A percentile compares a stretch with the other conserved stretches of the same genome.
phyloP scores from a whole-genome alignment of 352 stramenopile species.

The Nothophytophthora sp. region DNA sequence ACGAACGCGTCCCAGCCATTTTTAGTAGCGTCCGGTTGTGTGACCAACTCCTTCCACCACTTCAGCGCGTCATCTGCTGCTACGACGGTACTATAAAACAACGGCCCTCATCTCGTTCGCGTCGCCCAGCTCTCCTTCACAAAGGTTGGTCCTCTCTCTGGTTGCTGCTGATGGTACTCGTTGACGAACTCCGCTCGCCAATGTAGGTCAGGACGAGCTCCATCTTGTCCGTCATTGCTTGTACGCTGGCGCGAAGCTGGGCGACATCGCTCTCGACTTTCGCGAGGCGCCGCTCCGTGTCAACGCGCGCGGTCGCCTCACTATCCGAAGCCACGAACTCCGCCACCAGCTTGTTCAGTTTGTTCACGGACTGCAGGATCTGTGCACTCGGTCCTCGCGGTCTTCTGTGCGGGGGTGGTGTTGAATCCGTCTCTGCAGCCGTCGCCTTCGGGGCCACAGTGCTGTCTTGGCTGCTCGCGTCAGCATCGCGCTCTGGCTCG shows the following conservation, averaged over 20 bases:
- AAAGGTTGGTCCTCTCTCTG: too few species aligned
- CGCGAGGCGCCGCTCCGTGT: slow-evolving; percentile 3
- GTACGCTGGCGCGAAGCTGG: slow-evolving; percentile 2
- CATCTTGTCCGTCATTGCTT: slow-evolving; percentile 8
- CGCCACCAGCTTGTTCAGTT: slow-evolving; percentile 8
- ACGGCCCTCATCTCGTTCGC: too few species aligned
- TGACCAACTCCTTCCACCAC: too few species aligned
- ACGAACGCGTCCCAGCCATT: too few species aligned
- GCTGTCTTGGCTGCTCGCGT: neutral
- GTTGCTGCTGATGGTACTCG: too few species aligned
- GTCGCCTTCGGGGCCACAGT: neutral
- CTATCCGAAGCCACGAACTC: slow-evolving; percentile 3
- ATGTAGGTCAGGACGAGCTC: slow-evolving; percentile 1
- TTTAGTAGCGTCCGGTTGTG: too few species aligned
- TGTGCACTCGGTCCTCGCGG: neutral
- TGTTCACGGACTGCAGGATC: slow-evolving; percentile 12
- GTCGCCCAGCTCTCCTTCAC: too few species aligned
- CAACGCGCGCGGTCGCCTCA: neutral
- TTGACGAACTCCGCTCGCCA: neutral
- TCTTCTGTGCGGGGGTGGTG: neutral
- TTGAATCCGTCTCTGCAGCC: neutral
- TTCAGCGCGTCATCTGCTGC: too few species aligned
- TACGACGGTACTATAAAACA: too few species aligned
- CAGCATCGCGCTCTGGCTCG: neutral
- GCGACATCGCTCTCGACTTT: slow-evolving; percentile 6